Evolutionary conservation across 2,329 filamentous ascomycete species (phyloP).

Genomic region (Whalleya microplaca): DNA sequence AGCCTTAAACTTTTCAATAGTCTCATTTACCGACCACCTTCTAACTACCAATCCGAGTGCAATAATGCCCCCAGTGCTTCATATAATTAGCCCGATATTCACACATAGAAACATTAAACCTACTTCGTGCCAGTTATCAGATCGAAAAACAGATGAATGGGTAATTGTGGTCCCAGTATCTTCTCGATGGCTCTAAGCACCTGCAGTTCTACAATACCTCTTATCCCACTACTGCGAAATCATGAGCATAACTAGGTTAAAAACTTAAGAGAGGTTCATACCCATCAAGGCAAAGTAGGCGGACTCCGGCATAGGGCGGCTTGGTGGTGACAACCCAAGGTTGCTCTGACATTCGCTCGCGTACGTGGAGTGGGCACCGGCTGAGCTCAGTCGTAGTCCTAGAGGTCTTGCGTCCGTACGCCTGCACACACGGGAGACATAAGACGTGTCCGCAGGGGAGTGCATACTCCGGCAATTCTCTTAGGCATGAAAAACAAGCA

Average conservation of each 20-base stretch:
- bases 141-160: conserved; percentile 35
- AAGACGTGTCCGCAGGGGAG: conserved; percentile 35
- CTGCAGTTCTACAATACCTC: conserved; percentile 34
- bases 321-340: conserved; percentile 35
- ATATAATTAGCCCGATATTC: too few species aligned
- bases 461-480: conserved; percentile 34
- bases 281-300: conserved; percentile 34
- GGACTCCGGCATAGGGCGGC: conserved; percentile 30
- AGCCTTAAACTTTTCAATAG: conserved; percentile 34
- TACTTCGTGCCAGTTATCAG: conserved; percentile 36
- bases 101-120: conserved; percentile 36
- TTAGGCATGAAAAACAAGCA: conserved; percentile 35
- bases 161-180: conserved; percentile 31
- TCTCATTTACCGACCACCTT: conserved; percentile 29
- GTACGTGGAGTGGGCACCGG: too few species aligned
- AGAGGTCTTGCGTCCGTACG: conserved; percentile 31
- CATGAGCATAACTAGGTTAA: not conserved
- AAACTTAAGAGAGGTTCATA: conserved; percentile 7
- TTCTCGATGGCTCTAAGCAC: conserved; percentile 33
- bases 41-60: too few species aligned
- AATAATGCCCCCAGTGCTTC: too few species aligned
- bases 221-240: conserved; percentile 29
- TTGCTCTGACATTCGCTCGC: conserved; percentile 30
- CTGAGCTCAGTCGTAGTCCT: conserved; percentile 35
- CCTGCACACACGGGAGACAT: conserved; percentile 33